Conservation (phyloP, 2,329 filamentous ascomycete genomes). For the Salinomyces thailandicus region DNA sequence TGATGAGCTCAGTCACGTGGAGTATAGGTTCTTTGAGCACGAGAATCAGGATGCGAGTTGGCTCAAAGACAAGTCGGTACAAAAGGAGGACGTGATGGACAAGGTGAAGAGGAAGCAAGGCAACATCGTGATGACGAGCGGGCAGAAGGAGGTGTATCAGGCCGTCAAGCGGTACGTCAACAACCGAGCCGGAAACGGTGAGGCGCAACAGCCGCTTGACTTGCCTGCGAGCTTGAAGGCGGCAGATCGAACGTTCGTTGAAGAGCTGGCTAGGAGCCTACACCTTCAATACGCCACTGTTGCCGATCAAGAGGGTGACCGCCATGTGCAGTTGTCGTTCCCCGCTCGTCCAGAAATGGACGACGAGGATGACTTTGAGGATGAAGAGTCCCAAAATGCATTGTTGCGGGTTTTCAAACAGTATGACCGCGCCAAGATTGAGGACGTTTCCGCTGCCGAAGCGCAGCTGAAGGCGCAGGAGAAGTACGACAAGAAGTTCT, state of each 20-base stretch:
- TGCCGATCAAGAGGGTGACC: constrained; percentile 53
- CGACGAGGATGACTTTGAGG: constrained; percentile 57
- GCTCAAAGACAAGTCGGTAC: constrained; percentile 77
- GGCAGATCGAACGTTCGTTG: constrained; percentile 83
- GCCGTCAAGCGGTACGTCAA: constrained; percentile 74
- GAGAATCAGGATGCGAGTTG: constrained; percentile 83
- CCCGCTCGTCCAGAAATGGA: constrained; percentile 40
- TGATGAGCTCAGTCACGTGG: constrained; percentile 75
- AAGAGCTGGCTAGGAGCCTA: constrained; percentile 66
- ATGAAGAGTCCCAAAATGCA: constrained; percentile 75
- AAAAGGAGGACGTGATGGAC: constrained; percentile 56
- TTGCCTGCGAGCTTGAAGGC: constrained; percentile 64
- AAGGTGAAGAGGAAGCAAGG: constrained; percentile 49
- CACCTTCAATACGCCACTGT: constrained; percentile 56
- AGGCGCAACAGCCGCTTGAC: constrained; percentile 50
- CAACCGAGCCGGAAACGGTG: constrained; percentile 46
- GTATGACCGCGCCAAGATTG: constrained; percentile 80
- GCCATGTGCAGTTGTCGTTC: constrained; percentile 55
- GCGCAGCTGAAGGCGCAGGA: constrained; percentile 67
- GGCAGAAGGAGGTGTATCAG: constrained; percentile 73
- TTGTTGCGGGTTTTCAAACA: constrained; percentile 75
- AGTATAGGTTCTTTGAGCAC: constrained; percentile 84
- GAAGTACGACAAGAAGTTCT: constrained; percentile 83
- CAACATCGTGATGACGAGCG: constrained; percentile 63
- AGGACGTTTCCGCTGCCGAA: constrained; percentile 70